Evolutionary conservation across 768 basidiomycete species (phyloP), one percentile per base, ranked within the genome.

Genomic region (Pleurotus tuber-regium): DNA sequence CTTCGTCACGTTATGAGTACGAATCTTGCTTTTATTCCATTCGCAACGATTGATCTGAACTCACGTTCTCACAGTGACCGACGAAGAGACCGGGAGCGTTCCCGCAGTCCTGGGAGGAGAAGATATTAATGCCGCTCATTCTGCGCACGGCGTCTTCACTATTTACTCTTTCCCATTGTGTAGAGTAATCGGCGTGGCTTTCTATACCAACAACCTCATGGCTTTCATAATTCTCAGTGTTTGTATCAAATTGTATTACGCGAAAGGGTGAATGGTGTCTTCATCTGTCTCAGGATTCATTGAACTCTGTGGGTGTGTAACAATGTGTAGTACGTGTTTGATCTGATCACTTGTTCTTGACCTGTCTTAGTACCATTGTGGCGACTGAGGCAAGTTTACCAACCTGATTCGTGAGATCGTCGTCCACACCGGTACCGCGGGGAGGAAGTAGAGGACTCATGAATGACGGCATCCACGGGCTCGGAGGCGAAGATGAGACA

Each of bases 1-100:
- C 77, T 57, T 74, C 79, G 48, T 80, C 84, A 50, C 84, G 89
- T 54, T 86, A 89, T 62, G 86, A 90, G 84, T 87, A 58, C 79
- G 85, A 57, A 58, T 61, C 57, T 53, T 47, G 31, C 48, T 24
- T 59, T 55, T 57, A 42, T 57, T 57, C 61, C 66, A 61, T 68
- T 65, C 48, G 58, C 56, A 56, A 63, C 61, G 31, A 52, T 42
- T 47, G n/a, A n/a, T n/a, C n/a, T n/a, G n/a, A 51, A 26, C 25
- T 48, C 33, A 50, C 8, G 55, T 55, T 50, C 50, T 63, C 59
- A 56, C 66, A 82, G 84, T 61, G 85, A 87, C 71, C 80, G 86
- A 69, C 79, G 85, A 42, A 70, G 84, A 63, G 85, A 86, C 65
- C 71, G 85, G 58, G 85, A 87, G 69, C 84, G 86, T 59, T 87